These are phyloP conservation scores for Sinapis alba DNA, from an alignment of 441 rosid species.

Conservation along the genomic window DNA sequence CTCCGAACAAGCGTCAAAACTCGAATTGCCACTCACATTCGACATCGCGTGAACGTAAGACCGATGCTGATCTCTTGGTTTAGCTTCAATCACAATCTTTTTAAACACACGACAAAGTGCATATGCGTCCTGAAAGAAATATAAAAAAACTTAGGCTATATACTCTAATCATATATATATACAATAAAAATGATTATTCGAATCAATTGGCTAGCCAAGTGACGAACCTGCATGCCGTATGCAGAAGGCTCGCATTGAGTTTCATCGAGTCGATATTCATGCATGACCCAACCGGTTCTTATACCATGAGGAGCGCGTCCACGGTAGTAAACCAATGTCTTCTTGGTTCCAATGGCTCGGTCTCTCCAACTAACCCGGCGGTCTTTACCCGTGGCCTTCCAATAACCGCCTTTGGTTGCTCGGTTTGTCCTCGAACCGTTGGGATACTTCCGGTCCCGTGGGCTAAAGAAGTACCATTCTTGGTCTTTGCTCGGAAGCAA, in stretches of 20 bases:
- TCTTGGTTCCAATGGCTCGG: conserved; percentile 85
- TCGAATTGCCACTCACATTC: conserved; percentile 41
- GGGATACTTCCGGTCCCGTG: conserved; percentile 90
- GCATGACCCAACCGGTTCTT: conserved; percentile 95
- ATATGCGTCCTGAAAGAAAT: conserved; percentile 67
- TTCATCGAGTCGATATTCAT: conserved; percentile 92
- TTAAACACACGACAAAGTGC: conserved; percentile 95
- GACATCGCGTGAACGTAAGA: conserved; percentile 41
- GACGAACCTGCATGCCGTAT: conserved; percentile 70
- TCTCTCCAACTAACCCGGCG: conserved; percentile 78
- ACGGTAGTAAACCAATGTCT: conserved; percentile 90
- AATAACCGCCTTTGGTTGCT: conserved; percentile 90
- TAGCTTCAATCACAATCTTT: conserved; percentile 61
- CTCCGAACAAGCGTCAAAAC: conserved; percentile 41
- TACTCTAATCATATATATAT: conserved; percentile 24
- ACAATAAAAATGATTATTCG: conserved; percentile 37
- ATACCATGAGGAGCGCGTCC: conserved; percentile 96
- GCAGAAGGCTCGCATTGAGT: conserved; percentile 63
- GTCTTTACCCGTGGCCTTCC: conserved; percentile 98
- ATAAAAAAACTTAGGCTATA: not conserved
- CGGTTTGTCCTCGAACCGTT: conserved; percentile 98
- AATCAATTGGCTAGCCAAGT: not conserved
- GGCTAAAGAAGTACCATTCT: conserved; percentile 98
- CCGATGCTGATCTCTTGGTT: conserved; percentile 60
- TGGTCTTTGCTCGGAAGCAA: conserved; percentile 91